phyloP scores from a whole-genome alignment of 192 early-diverging fungal genomes.

The Radiomyces spectabilis region DNA sequence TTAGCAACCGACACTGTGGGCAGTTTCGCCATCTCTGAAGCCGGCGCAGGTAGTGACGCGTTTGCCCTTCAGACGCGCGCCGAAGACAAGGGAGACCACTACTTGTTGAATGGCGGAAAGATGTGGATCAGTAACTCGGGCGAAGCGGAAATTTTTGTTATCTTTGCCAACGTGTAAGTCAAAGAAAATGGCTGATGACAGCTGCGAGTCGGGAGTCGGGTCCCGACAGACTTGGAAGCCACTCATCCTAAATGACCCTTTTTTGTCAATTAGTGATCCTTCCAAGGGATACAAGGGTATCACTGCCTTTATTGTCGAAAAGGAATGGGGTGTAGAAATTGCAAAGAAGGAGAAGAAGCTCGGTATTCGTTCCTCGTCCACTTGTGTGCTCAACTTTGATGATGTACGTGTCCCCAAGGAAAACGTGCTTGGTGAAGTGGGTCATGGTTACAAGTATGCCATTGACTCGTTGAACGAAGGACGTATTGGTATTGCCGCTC shows the following conservation, averaged over 20 bases:
- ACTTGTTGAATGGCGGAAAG: slow-evolving; percentile 79
- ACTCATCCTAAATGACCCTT: background rate
- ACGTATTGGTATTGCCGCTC: slow-evolving; percentile 92
- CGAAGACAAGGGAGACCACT: slow-evolving; percentile 63
- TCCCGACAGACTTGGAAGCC: background rate
- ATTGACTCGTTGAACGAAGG: slow-evolving; percentile 98
- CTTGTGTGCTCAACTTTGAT: slow-evolving; percentile 90
- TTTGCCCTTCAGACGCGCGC: slow-evolving; percentile 85
- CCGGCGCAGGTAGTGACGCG: slow-evolving; percentile 63
- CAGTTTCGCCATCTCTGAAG: slow-evolving; percentile 73
- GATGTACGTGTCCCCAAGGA: slow-evolving; percentile 73
- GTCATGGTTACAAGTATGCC: slow-evolving; percentile 95
- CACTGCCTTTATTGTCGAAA: slow-evolving; percentile 94
- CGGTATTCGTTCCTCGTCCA: slow-evolving; percentile 49
- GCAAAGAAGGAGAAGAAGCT: slow-evolving; percentile 96
- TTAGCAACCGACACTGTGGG: slow-evolving; percentile 59
- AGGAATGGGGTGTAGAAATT: slow-evolving; percentile 83
- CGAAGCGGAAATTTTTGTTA: slow-evolving; percentile 88
- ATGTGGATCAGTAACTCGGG: slow-evolving; percentile 81
- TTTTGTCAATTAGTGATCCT: slow-evolving; percentile 47
- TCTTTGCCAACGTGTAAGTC: slow-evolving; percentile 80
- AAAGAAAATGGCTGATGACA: background rate
- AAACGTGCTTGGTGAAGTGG: slow-evolving; percentile 88
- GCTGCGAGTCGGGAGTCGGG: no score
- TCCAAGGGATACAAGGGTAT: slow-evolving; percentile 94